Conservation (phyloP, 495 filamentous ascomycete species). For the Aspergillus diversus region DNA sequence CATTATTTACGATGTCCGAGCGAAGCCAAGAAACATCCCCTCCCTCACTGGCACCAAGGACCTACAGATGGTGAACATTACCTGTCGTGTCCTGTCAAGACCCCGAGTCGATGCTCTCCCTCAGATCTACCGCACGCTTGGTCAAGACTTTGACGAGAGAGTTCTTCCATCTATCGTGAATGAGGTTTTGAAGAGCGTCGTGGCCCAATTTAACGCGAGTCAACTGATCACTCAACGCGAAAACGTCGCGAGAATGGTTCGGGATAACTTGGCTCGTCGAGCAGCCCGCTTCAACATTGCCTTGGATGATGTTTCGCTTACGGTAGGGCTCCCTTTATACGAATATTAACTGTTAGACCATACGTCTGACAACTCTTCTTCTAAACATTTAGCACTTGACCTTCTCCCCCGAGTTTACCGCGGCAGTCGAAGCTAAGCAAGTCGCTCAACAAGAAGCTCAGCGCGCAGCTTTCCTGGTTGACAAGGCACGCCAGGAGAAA, state of each 20-base stretch:
- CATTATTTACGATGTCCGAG: slow-evolving; percentile 95
- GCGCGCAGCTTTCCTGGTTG: slow-evolving; percentile 94
- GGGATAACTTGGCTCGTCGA: slow-evolving; percentile 87
- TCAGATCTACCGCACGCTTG: slow-evolving; percentile 94
- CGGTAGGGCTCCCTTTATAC: slow-evolving; percentile 58
- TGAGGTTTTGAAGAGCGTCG: slow-evolving; percentile 97
- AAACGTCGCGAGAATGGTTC: slow-evolving; percentile 86
- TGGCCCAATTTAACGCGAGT: slow-evolving; percentile 98
- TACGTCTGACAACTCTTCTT: slow-evolving; percentile 24
- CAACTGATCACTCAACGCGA: slow-evolving; percentile 99
- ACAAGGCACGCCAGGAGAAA: slow-evolving; percentile 99
- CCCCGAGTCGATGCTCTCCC: slow-evolving; percentile 87
- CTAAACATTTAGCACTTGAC: slow-evolving; percentile 75
- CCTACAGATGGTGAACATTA: slow-evolving; percentile 99
- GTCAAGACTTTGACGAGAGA: slow-evolving; percentile 94
- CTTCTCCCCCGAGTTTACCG: slow-evolving; percentile 99
- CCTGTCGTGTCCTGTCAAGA: slow-evolving; percentile 96
- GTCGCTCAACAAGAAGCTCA: slow-evolving; percentile 99
- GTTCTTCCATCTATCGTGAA: slow-evolving; percentile 98
- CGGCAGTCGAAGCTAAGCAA: slow-evolving; percentile 98
- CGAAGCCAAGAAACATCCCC: slow-evolving; percentile 93
- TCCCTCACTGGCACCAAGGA: slow-evolving; percentile 99
- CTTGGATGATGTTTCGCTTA: slow-evolving; percentile 95
- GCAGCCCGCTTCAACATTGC: slow-evolving; percentile 97
- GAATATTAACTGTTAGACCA: not conserved